Conservation (phyloP, 75 land plant genomes). For the Gnetum montanum region DNA sequence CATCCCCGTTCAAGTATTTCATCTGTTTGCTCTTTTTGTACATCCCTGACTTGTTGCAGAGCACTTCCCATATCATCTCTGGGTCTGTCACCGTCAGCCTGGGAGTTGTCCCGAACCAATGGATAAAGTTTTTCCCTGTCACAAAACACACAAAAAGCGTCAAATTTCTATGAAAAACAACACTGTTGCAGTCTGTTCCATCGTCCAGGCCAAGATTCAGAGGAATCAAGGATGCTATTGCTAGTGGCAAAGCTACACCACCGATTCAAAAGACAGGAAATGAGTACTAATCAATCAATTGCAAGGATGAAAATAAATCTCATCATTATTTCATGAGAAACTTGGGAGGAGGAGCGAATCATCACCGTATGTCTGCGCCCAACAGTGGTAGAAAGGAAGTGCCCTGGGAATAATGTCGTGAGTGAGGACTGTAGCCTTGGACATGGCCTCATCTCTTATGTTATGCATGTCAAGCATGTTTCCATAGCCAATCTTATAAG, state of each 20-base stretch:
- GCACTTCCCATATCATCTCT: constrained; percentile 28
- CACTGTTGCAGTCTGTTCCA: too few relatives aligned
- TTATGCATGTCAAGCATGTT: constrained; percentile 4
- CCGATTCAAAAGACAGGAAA: too few relatives aligned
- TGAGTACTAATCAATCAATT: too few relatives aligned
- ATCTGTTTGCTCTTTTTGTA: constrained; percentile 11
- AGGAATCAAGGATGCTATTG: too few relatives aligned
- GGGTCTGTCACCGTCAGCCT: constrained; percentile 22
- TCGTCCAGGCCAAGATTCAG: too few relatives aligned
- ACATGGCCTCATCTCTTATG: constrained; percentile 2
- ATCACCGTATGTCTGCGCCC: constrained; percentile 24
- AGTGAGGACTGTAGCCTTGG: constrained; percentile 16
- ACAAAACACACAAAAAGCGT: too few relatives aligned
- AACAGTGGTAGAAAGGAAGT: constrained; percentile 7
- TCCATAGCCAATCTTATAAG: constrained; percentile 8
- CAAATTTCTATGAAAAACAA: too few relatives aligned
- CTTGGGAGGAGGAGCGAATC: too few relatives aligned
- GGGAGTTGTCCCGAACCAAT: constrained; percentile 12
- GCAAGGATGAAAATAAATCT: too few relatives aligned
- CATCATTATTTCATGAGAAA: too few relatives aligned
- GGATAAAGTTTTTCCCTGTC: constrained; percentile 13
- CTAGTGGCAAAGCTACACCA: too few relatives aligned
- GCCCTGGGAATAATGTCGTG: constrained; percentile 32
- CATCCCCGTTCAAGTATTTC: constrained; percentile 11
- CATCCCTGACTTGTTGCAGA: constrained; percentile 25